Evolutionary conservation across 768 basidiomycete genomes (phyloP).

Genomic region (Cystofilobasidium capitatum): DNA sequence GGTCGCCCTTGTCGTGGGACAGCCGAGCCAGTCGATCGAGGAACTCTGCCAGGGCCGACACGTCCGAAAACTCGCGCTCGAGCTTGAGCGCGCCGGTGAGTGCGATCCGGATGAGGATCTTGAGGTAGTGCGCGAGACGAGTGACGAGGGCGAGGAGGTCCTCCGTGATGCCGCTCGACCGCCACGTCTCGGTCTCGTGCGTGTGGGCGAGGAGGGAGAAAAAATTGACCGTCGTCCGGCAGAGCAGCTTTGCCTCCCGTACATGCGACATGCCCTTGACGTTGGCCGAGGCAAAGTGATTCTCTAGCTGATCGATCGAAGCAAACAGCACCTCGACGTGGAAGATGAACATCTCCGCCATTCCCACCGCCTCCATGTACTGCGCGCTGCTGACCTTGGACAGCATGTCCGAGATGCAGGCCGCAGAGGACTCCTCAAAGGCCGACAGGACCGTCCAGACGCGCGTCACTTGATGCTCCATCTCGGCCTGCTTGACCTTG

Average conservation of each 20-base stretch:
- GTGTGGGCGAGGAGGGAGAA: constrained; percentile 93
- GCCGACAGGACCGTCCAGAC: constrained; percentile 98
- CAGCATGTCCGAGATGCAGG: constrained; percentile 98
- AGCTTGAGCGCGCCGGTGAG: constrained; percentile 90
- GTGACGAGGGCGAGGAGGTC: constrained; percentile 94
- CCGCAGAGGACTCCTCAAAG: constrained; percentile 98
- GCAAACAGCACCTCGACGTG: constrained; percentile 97
- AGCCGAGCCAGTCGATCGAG: constrained; percentile 87
- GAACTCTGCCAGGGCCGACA: constrained; percentile 77
- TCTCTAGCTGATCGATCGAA: constrained; percentile 91
- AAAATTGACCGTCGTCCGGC: constrained; percentile 96
- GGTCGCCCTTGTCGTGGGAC: constrained; percentile 48
- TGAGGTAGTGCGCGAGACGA: constrained; percentile 97
- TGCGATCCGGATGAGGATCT: constrained; percentile 96
- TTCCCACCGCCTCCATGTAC: constrained; percentile 90
- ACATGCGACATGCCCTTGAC: constrained; percentile 97
- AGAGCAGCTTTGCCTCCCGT: constrained; percentile 94
- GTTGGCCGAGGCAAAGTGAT: constrained; percentile 64
- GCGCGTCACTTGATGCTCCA: constrained; percentile 96
- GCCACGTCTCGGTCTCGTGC: constrained; percentile 71
- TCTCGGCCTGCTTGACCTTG: constrained; percentile 78
- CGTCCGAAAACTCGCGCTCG: constrained; percentile 75
- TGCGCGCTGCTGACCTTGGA: constrained; percentile 92
- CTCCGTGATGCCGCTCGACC: constrained; percentile 91
- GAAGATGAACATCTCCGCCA: constrained; percentile 97